Base-by-base conservation (phyloP, 306 rosid species). In the Prunus davidiana region DNA sequence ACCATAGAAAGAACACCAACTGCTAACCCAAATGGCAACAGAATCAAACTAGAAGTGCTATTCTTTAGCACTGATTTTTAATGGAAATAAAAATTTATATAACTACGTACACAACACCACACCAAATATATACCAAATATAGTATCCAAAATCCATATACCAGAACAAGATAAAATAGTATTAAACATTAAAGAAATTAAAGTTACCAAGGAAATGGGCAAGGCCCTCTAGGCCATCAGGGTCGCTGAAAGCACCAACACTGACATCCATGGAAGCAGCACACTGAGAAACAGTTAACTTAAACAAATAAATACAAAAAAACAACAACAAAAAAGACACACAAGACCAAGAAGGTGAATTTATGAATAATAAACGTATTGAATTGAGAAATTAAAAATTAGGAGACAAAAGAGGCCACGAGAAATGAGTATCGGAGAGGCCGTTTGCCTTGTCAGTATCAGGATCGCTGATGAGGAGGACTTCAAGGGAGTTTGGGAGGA, bases 251-350 rank as follows among this genome's bases (percentile, higher is more conserved):
- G 88, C 84, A 63, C 99, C 99, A 2, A 95, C 97, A 5, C 90
- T 79, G 74, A 95, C 99, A 67, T 82, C 82, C 99, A 95, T 95
- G 75, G 97, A 90, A 86, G 97, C 99, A 87, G 99, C 92, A 86
- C 97, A 89, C 99, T 92, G 81, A 22, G 28, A 65, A 12, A 66
- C 43, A 58, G 28, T 45, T 49, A 65, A 28, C 65, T 20, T 19
- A 24, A 54, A 30, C 10, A 25, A 43, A 1, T 19, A 6, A 49
- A 63, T 12, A 24, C 1, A 20, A 14, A 5, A 10, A 12, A 0
- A 30, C 0, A 64, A 28, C 3, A 28, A 28, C 0, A 30, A 30
- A 30, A 30, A 30, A 30, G 11, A 58, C 18, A 18, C 16, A 20
- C 5, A 4, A 56, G 12, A 10, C 56, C 41, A 38, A 72, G 24